Percentiles rank a stretch among this genome's conserved stretches.
phyloP scores from a whole-genome alignment of 1,284 basidiomycete species.

The Sanghuangporus baumii region DNA sequence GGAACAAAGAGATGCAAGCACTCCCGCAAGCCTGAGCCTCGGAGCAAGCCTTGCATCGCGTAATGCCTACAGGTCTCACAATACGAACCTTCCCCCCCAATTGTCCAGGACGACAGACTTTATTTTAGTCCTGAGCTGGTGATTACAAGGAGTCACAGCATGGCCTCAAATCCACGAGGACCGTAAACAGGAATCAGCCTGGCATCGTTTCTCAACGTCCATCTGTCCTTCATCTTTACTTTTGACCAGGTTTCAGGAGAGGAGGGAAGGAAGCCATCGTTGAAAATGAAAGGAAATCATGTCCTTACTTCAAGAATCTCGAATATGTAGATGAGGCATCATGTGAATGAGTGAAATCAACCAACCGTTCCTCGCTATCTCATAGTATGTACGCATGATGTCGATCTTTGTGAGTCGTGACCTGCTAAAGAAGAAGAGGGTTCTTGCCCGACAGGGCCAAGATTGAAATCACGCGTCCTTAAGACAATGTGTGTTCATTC shows the following conservation, averaged over 20 bases:
- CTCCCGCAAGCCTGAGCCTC: constrained; percentile 63
- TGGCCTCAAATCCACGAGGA: constrained; percentile 5
- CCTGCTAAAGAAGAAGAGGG: background rate
- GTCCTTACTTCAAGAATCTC: background rate
- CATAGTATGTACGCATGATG: background rate
- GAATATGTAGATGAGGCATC: background rate
- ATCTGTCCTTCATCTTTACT: background rate
- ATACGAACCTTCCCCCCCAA: constrained; percentile 30
- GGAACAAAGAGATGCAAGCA: constrained; percentile 25
- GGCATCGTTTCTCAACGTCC: background rate
- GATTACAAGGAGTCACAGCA: constrained; percentile 26
- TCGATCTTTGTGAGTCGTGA: background rate
- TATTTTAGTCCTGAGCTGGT: constrained; percentile 39
- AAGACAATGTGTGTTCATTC: too few species aligned
- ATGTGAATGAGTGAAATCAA: background rate
- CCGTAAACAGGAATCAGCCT: constrained; percentile 2
- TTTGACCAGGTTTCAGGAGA: background rate
- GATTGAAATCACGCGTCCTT: too few species aligned
- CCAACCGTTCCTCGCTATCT: background rate
- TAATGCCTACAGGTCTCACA: constrained; percentile 39
- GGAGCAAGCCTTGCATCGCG: constrained; percentile 41
- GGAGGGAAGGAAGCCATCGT: background rate
- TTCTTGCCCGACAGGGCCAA: too few species aligned
- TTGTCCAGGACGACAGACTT: constrained; percentile 33
- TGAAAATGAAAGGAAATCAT: background rate